These are phyloP conservation scores for Syzygium grande DNA, from an alignment of 345 rosid species.

Conservation along the genomic window DNA sequence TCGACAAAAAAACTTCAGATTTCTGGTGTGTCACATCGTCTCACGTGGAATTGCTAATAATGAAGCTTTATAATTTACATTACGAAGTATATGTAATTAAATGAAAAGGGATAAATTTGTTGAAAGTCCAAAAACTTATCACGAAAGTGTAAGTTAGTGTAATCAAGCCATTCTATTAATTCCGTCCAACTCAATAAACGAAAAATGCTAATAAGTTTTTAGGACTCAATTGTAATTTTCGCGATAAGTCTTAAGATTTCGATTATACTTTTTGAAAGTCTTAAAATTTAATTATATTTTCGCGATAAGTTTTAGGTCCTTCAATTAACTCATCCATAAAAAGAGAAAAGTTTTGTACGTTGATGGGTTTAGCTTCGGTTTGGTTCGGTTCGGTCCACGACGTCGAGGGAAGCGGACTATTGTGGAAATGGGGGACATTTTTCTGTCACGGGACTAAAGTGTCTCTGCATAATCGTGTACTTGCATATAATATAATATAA, in stretches of 20 bases:
- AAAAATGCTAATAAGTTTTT: too few relatives aligned
- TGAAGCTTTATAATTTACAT: neutral
- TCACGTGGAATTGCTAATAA: neutral
- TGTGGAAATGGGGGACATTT: neutral
- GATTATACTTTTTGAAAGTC: too few relatives aligned
- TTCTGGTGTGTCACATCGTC: neutral
- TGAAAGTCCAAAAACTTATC: too few relatives aligned
- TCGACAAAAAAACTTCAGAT: neutral
- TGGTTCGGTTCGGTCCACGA: too few relatives aligned
- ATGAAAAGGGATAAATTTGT: neutral
- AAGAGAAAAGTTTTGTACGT: neutral
- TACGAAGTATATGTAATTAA: neutral
- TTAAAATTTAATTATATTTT: too few relatives aligned
- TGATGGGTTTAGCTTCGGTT: neutral
- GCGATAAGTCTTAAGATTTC: too few relatives aligned
- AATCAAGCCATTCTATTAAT: too few relatives aligned
- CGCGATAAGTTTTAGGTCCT: too few relatives aligned
- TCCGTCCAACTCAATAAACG: too few relatives aligned
- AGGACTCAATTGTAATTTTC: too few relatives aligned
- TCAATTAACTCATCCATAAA: too few relatives aligned
- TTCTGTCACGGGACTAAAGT: neutral
- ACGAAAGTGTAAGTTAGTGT: too few relatives aligned
- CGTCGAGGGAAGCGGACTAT: neutral
- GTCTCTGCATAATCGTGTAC: neutral
- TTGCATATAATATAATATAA: neutral